Evolutionary conservation across 1,139 yeast genomes (phyloP), one percentile per base, ranked within the genome.

Genomic region (Magnusiomyces tetraspermus): DNA sequence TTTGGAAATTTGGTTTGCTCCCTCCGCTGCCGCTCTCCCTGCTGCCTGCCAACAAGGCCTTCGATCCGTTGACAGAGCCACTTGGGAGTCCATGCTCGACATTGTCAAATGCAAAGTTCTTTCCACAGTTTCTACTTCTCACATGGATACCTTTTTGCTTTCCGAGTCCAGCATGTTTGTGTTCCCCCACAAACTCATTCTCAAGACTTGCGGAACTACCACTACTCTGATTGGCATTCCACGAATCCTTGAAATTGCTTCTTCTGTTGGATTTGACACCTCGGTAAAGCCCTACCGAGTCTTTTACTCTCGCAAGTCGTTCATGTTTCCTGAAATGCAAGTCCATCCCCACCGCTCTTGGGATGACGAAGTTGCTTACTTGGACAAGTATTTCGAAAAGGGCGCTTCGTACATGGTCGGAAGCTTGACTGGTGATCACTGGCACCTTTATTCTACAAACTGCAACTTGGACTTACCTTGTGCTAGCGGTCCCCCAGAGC

Each of bases 181-280:
- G 31, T 90, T 83, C 65, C 82, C 87, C 31, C 92, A 89, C 69
- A 89, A 86, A 68, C 63, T 90, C 59, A 82, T 90, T 54, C 76
- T 92, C 64, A 92, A 92, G 70, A 92, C 98, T 15, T 92, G 98
- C 68, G 98, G 98, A 11, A 90, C 97, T 15, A 92, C 97, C 1
- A 88, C 97, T 1, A 83, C 96, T 1, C 76, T 92, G 57, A 79
- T 82, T 33, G 92, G 97, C 61, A 71, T 92, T 43, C 81, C 79
- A 31, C 76, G 78, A 53, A 71, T 90, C 55, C 79, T 83, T 60
- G 76, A 76, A 51, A 66, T 78, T 28, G 78, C 81, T 3, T 63
- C 65, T 28, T 60, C 66, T 4, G 64, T 62, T n/a, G 69, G 70
- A 1, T 70, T 63, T 51, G 62, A 68, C 15, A 50, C 51, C 33